Base-by-base conservation (phyloP, 2,329 filamentous ascomycete species). In the Metarhizium rileyi region DNA sequence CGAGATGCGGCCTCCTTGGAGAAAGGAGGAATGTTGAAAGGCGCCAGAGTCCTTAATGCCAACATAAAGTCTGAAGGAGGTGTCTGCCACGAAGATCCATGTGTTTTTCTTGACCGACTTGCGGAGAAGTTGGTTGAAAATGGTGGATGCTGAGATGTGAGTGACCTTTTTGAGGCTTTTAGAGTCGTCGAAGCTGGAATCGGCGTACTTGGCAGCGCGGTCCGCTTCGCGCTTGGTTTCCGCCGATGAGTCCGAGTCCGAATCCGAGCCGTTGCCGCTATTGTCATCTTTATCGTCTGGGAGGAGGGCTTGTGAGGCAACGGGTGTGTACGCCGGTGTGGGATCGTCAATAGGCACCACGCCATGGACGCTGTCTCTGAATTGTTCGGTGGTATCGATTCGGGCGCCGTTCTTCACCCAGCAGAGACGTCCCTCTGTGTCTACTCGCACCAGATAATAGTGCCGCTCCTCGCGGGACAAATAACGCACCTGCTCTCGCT, bases 71-170 rank as follows among this genome's bases (percentile, higher is more conserved):
- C 87, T 81, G 64, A 90, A 93, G 1, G 80, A 84, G 1, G 87
- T 91, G 66, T 95, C 90, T 23, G 86, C 85, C 7, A 90, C 90
- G 59, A 95, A 96, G 55, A 95, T 94, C 90, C 90, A 95, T 4
- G 87, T 93, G 60, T 91, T 90, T 54, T 89, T 89, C 65, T 83
- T 86, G 36, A 90, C 86, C 0, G 86, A 83, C 55, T 87, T 85
- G 52, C 87, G 80, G 16, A 93, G 74, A 5, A 95, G 73, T 55
- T 86, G 85, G 64, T 93, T 88, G 63, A 91, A 78, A 3, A 95
- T 75, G 1, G 84, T 83, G 0, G 84, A 80, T 1, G 85, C 80
- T 5, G 80, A 86, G 3, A 90, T 72, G 59, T 89, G 81, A 44
- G 77, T 79, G 14, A 75, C 63, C 55, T 71, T 74, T 53, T 69